Conservation (phyloP, 1,139 yeast species). For the Suhomyces ambrosiae region DNA sequence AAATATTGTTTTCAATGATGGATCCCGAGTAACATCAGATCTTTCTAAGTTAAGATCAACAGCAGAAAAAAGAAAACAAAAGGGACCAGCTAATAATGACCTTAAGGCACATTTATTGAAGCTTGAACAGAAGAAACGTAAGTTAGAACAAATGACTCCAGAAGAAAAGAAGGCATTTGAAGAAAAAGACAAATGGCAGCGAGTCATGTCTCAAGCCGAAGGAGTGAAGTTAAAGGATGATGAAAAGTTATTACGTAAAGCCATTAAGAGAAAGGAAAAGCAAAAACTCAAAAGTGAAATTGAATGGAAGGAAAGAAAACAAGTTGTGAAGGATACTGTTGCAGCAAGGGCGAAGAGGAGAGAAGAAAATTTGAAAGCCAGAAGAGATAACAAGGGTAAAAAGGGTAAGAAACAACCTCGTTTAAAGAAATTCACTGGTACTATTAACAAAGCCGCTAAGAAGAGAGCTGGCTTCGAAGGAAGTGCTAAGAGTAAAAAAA, state of each 20-base stretch:
- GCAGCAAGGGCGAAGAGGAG: constrained; percentile 79
- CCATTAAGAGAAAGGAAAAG: constrained; percentile 80
- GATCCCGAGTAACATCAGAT: constrained; percentile 79
- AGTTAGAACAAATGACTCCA: constrained; percentile 59
- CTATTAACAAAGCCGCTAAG: constrained; percentile 42
- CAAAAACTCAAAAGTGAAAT: constrained; percentile 77
- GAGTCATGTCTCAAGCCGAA: constrained; percentile 82
- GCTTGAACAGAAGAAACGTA: constrained; percentile 72
- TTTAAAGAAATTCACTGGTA: constrained; percentile 68
- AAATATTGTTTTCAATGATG: constrained; percentile 81
- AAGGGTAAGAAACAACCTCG: constrained; percentile 67
- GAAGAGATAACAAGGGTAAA: constrained; percentile 79
- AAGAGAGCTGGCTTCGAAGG: constrained; percentile 66
- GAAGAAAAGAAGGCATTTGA: constrained; percentile 62
- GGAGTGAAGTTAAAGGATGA: constrained; percentile 89
- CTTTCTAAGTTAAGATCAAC: constrained; percentile 57
- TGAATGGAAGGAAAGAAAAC: constrained; percentile 87
- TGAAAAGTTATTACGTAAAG: constrained; percentile 81
- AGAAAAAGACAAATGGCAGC: constrained; percentile 83
- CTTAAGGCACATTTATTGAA: constrained; percentile 78
- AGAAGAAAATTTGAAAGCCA: constrained; percentile 82
- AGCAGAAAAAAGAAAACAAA: constrained; percentile 55
- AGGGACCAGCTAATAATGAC: constrained; percentile 87
- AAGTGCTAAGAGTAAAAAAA: constrained; percentile 40
- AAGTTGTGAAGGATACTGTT: constrained; percentile 72